Evolutionary conservation across 495 filamentous ascomycete genomes (phyloP).

Genomic region (Aspergillus affinis): DNA sequence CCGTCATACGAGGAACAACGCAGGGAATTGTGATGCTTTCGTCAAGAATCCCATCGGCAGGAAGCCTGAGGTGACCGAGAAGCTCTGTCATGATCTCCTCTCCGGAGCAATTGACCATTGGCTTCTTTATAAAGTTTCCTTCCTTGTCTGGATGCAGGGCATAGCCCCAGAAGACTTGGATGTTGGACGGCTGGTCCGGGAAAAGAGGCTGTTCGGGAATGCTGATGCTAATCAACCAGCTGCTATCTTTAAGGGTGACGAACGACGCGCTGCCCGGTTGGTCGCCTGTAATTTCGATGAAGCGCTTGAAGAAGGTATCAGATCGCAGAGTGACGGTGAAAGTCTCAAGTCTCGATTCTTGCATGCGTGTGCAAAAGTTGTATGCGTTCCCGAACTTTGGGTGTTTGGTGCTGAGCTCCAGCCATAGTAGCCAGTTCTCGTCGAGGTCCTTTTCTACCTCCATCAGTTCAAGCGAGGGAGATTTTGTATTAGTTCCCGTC

Average conservation of each 20-base stretch:
- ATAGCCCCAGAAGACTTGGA: constrained; percentile 43
- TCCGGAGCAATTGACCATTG: constrained; percentile 41
- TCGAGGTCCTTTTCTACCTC: constrained; percentile 28
- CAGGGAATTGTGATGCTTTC: constrained; percentile 36
- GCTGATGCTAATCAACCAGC: constrained; percentile 38
- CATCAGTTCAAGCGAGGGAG: constrained; percentile 24
- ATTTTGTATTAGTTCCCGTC: constrained; percentile 23
- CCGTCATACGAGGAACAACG: constrained; percentile 29
- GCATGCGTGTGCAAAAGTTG: constrained; percentile 37
- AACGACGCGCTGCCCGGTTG: constrained; percentile 30
- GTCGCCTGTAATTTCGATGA: constrained; percentile 28
- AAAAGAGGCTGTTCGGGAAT: constrained; percentile 43
- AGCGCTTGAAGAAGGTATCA: constrained; percentile 28
- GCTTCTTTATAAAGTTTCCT: constrained; percentile 40
- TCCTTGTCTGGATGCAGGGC: constrained; percentile 30
- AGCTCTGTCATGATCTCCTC: constrained; percentile 41
- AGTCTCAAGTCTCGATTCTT: constrained; percentile 36
- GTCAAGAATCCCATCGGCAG: constrained; percentile 17
- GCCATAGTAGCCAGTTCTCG: constrained; percentile 37
- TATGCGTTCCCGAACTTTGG: constrained; percentile 40
- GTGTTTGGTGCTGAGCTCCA: constrained; percentile 25
- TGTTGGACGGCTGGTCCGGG: constrained; percentile 27
- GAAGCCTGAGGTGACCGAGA: constrained; percentile 32
- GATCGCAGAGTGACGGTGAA: constrained; percentile 42
- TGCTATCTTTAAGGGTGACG: constrained; percentile 35